A percentile compares a stretch with the other conserved stretches of the same genome.
These are phyloP conservation scores for Medicago lupulina DNA, from an alignment of 306 rosid species.

Conservation along the genomic window DNA sequence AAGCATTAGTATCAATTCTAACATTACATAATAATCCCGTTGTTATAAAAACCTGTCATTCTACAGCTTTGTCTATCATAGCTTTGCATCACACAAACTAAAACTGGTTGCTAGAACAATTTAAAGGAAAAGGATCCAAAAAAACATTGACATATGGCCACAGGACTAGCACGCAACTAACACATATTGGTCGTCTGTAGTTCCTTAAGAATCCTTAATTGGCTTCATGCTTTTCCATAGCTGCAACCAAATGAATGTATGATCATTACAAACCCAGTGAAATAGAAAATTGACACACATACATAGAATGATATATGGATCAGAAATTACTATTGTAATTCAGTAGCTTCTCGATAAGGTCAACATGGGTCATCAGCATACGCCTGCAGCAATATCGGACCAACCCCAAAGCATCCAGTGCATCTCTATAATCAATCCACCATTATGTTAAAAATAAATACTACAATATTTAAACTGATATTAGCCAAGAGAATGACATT, in stretches of 20 bases:
- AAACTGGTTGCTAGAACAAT: constrained; percentile 22
- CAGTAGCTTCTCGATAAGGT: constrained; percentile 94
- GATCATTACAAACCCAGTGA: constrained; percentile 15
- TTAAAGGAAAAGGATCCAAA: not conserved
- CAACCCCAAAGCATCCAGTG: constrained; percentile 88
- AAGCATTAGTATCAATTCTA: not conserved
- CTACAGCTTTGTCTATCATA: not conserved
- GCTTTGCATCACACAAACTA: not conserved
- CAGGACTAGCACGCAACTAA: constrained; percentile 11
- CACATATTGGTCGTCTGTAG: constrained; percentile 26
- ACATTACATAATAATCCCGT: not conserved
- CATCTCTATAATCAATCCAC: constrained; percentile 69
- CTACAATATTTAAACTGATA: not conserved
- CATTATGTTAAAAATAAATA: constrained; percentile 29
- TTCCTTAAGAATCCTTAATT: constrained; percentile 46
- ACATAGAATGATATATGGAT: constrained; percentile 9
- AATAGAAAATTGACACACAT: constrained; percentile 5
- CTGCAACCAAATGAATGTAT: constrained; percentile 48
- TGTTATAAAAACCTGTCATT: not conserved
- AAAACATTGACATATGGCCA: not conserved
- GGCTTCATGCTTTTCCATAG: constrained; percentile 71
- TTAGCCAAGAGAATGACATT: not conserved
- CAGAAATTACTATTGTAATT: constrained; percentile 78
- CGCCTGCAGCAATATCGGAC: constrained; percentile 95
- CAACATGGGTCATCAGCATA: constrained; percentile 99